Evolutionary conservation across 768 basidiomycete genomes (phyloP), one percentile per base, ranked within the genome.

Genomic region (Termitomyces heimii): DNA sequence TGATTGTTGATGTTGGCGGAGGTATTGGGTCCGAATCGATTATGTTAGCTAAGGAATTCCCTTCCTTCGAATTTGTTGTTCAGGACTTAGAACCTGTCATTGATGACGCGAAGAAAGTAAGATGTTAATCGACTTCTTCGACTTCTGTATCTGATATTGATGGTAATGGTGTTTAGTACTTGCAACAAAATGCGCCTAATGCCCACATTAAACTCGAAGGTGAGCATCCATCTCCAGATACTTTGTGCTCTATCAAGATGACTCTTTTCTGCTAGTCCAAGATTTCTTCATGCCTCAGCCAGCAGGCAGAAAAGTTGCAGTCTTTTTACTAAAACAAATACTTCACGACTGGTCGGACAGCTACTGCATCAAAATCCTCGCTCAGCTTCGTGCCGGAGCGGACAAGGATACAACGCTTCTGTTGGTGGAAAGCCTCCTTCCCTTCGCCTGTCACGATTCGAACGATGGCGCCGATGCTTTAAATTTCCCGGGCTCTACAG

Each of bases 21-120:
- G n/a, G n/a, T n/a, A 44, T 71, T 12, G 75, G 75, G 1, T 61
- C 66, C 12, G 61, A 65, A 3, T 65, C 70, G 0, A 55, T 74
- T 14, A 52, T 57, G 7, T 45, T 77, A n/a, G 58, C 64, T 0
- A 67, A 69, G 34, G 63, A 59, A 2, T 68, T 64, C 55, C 68
- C 73, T 3, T 35, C 35, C 35, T 62, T 76, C 7, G 58, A 67
- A 9, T 65, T 69, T 28, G 57, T 75, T 31, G 64, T 75, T 29
- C 59, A 48, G 54, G 75, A 74, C 55, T 65, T 68, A 5, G 61
- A 62, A 13, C 57, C 54, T 4, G 56, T 62, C 10, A 65, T 67
- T 28, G 68, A 66, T 7, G 54, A 65, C 39, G 64, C 65, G 29
- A 67, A 66, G 28, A 53, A 54, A 20, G 60, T 58, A 22, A 40